Evolutionary conservation across 345 rosid genomes (phyloP).

Genomic region (Gossypioides kirkii): DNA sequence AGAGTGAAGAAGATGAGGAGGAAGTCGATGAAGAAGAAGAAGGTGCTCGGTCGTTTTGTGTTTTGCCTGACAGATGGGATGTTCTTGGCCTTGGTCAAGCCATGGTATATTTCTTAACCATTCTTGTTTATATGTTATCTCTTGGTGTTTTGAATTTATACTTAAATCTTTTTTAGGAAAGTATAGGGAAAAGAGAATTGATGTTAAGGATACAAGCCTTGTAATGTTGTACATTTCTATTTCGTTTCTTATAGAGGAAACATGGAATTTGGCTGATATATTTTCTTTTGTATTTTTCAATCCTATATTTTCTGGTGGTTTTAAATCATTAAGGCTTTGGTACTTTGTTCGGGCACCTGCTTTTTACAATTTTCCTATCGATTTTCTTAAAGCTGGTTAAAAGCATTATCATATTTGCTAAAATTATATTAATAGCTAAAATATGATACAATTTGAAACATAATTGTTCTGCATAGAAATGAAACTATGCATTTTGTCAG

Average conservation of each 20-base stretch:
- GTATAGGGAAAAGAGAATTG: not conserved
- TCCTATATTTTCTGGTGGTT: not conserved
- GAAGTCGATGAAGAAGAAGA: slow-evolving; percentile 29
- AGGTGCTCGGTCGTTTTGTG: slow-evolving; percentile 22
- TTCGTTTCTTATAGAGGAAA: not conserved
- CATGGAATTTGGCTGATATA: not conserved
- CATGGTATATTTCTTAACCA: slow-evolving; percentile 44
- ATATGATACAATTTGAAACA: not conserved
- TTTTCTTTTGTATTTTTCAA: not conserved
- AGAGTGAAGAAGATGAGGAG: slow-evolving; percentile 29
- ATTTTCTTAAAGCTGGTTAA: not conserved
- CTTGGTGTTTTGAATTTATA: not conserved
- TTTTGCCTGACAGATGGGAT: slow-evolving; percentile 80
- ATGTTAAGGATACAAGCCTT: not conserved
- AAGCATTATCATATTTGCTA: not conserved
- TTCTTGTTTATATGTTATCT: not conserved
- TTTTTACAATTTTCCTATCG: too few relatives aligned
- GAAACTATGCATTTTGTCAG: not conserved
- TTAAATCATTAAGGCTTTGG: not conserved
- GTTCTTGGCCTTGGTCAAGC: slow-evolving; percentile 96
- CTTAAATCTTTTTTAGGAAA: not conserved
- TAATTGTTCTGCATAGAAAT: not conserved
- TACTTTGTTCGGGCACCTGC: not conserved
- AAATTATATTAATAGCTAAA: not conserved
- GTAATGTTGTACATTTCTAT: not conserved